Conservation (phyloP, 1,284 basidiomycete genomes). For the Cryptococcus wingfieldii region DNA sequence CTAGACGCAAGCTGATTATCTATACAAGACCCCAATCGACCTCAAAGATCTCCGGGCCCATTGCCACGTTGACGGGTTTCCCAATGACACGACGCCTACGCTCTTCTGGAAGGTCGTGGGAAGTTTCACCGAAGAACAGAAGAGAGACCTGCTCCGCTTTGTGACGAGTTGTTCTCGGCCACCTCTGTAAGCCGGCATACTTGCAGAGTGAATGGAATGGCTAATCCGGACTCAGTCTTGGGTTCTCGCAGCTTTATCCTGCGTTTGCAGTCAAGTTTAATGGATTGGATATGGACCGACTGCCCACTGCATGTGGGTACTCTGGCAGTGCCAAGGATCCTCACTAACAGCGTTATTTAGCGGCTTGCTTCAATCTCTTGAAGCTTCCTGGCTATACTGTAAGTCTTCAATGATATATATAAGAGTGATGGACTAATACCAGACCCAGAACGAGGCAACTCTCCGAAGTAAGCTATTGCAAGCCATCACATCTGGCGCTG, state of each 20-base stretch:
- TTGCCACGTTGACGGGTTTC: slow-evolving; percentile 73
- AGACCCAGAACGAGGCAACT: slow-evolving; percentile 54
- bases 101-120: slow-evolving; percentile 65
- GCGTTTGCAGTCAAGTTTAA: slow-evolving; percentile 78
- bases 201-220: background rate
- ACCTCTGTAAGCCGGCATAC: slow-evolving; percentile 60
- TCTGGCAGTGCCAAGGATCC: background rate
- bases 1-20: background rate
- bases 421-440: background rate
- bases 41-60: slow-evolving; percentile 70
- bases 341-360: slow-evolving; percentile 5
- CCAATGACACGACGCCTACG: slow-evolving; percentile 65
- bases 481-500: slow-evolving; percentile 76
- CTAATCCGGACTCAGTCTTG: slow-evolving; percentile 51
- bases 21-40: slow-evolving; percentile 61
- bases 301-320: slow-evolving; percentile 55
- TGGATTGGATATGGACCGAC: slow-evolving; percentile 64
- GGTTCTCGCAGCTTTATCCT: slow-evolving; percentile 82
- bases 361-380: slow-evolving; percentile 74
- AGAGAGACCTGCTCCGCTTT: slow-evolving; percentile 71
- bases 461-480: slow-evolving; percentile 76
- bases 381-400: slow-evolving; percentile 54
- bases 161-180: slow-evolving; percentile 88
- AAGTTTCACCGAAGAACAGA: slow-evolving; percentile 58
- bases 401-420: slow-evolving; percentile 1